Base-by-base conservation (phyloP, 2,329 filamentous ascomycete genomes). In the Exophiala sp. region DNA sequence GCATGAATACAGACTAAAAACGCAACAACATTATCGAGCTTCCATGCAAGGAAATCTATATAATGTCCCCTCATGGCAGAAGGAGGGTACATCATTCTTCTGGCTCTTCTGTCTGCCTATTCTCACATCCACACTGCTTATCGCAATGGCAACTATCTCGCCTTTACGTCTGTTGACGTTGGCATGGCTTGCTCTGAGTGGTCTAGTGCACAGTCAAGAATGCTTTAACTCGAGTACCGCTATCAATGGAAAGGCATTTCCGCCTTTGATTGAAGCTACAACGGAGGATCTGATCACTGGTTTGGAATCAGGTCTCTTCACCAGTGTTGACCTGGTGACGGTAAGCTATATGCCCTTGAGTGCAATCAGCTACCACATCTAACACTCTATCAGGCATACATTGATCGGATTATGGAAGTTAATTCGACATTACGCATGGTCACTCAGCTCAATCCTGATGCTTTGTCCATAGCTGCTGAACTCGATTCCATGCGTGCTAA, bases 381-480 rank as follows among this genome's bases (percentile, higher is more conserved):
- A 50, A 51, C 5, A 52, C 24, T 38, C 14, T 32, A 14, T 5
- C 34, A 78, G 71, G 75, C 78, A 3, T 83, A 83, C 62, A 69
- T 73, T 11, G 69, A 67, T 29, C 74, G 79, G 14, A 81, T 81
- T 44, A 57, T 69, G 5, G 73, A 82, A 62, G 75, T 82, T 62
- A 82, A 83, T 62, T 64, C 65, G 14, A 78, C 74, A 0, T 64
- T 83, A 11, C 76, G 78, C 58, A 72, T 73, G 56, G 78, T 83
- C 9, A 75, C 76, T 0, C 78, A 83, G 62, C 63, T 82, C 56
- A 82, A 83, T 52, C 79, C 78, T 3, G 79, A 83, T 67, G 78
- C 79, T 3, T 61, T 75, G 49, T 57, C 65, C 0, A 80, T 82
- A 40, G 79, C 79, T 2, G 66, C 66, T 33, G 61, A 70, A 41